Base-by-base conservation (phyloP, 2,329 filamentous ascomycete species). In the Elsinoe arachidis region DNA sequence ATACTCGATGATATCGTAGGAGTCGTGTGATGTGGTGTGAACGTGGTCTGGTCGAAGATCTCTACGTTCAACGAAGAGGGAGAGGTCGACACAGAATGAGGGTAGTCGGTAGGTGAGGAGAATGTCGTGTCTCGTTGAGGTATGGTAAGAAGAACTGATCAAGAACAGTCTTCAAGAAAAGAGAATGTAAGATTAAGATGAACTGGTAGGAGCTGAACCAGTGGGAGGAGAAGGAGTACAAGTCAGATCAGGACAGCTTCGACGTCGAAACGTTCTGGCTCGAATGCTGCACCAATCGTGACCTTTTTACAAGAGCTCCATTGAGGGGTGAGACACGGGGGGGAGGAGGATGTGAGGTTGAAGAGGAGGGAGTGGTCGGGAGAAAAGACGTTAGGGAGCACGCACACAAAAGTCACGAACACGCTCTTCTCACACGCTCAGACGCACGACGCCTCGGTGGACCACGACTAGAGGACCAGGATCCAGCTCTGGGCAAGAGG, bases 51-150 rank as follows among this genome's bases (percentile, higher is more conserved):
- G 47, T 38, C 33, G 46, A 37, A 55, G 39, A 53, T 67, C 69
- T 70, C 70, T 69, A 65, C 67, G 68, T 63, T 69, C 69, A 73
- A 73, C 72, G 70, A 71, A 70, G 71, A 72, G 68, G 26, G 68
- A 69, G 67, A 69, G 66, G 63, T 65, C 65, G 66, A 68, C 66
- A 38, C 49, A 26, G 49, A 35, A 19, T 37, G 58, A 34, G 46
- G 56, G 46, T 44, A 26, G 5, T 46, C 41, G 9, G 15, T 53
- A 5, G 49, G 34, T 26, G 49, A 53, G 49, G 49, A 53, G 26
- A 7, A 30, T 30, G 21, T 53, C 49, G 49, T 53, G 49, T 53
- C 49, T 53, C 49, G 49, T 53, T 5, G 35, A 19, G 7, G 26
- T 30, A 30, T 30, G 26, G 26, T 30, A 30, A 53, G 33, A 53